Base-by-base conservation (phyloP, 257 asterid species). In the Rehmannia glutinosa region DNA sequence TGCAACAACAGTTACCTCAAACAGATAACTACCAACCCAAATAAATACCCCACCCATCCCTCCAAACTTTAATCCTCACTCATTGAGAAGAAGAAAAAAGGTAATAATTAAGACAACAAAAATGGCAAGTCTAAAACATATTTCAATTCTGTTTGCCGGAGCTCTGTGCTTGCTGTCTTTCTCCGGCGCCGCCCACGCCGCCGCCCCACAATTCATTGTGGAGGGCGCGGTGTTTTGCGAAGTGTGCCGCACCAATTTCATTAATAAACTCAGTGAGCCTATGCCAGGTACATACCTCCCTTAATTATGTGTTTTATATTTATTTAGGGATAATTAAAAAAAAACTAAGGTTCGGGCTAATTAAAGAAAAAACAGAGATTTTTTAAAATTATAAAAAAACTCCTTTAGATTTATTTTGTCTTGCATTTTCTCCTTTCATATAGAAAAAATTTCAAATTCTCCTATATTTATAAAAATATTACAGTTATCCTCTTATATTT, bases 161-260 rank as follows among this genome's bases (percentile, higher is more conserved):
- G 81, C 57, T 28, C 10, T 82, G n/a, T 83, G 76, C 70, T 62
- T 86, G 38, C 5, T 77, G 41, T 16, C 59, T 24, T 54, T 77
- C 46, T 39, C 68, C 12, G 52, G 62, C 64, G 25, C 54, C 8
- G 72, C 80, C 58, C 5, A 1, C 1, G 58, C 62, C 5, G 24
- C 47, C 4, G 33, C 65, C 28, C 28, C 75, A 0, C 41, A 57
- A 1, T 88, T 86, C 79, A 6, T 43, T 20, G 82, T 91, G 20
- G 81, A 73, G 43, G 96, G 96, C 20, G 69, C 70, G 25, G 96
- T 91, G 7, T 86, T 70, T 45, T 91, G 97, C 63, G 97, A 91
- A 70, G 76, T 65, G 7, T 91, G 97, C 27, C 91, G 97, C 45
- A 82, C 78, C 59, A 73, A 81, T 46, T 91, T 88, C 80, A 75